Conservation (phyloP, 2,329 filamentous ascomycete species). For the Byssothecium circinans region DNA sequence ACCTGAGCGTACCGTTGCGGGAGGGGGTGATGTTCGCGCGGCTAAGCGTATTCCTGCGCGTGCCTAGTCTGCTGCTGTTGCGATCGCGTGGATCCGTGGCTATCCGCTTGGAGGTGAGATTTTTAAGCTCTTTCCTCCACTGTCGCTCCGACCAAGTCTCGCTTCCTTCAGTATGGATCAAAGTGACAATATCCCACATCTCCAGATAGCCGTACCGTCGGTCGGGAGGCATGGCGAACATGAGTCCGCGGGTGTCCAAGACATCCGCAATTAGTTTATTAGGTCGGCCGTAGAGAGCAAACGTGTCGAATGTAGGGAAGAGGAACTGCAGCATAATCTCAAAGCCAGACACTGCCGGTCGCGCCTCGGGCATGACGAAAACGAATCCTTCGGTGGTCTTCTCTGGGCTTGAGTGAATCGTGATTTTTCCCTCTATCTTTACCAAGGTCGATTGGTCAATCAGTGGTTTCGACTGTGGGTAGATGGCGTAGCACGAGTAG, state of each 20-base stretch:
- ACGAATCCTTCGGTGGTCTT: constrained; percentile 88
- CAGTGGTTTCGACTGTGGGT: constrained; percentile 89
- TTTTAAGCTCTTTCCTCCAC: constrained; percentile 88
- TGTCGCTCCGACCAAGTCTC: constrained; percentile 79
- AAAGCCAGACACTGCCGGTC: constrained; percentile 88
- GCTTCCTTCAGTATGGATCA: constrained; percentile 80
- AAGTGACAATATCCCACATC: constrained; percentile 75
- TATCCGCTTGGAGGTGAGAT: constrained; percentile 80
- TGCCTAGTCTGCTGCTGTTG: constrained; percentile 28
- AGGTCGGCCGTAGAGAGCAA: constrained; percentile 86
- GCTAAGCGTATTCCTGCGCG: constrained; percentile 49
- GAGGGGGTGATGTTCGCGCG: constrained; percentile 44
- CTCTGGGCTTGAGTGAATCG: constrained; percentile 77
- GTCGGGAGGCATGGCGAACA: constrained; percentile 96
- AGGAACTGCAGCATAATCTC: constrained; percentile 93
- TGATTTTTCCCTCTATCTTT: constrained; percentile 90
- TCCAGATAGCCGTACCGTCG: constrained; percentile 89
- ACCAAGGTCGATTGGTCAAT: constrained; percentile 93
- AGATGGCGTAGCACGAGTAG: constrained; percentile 91
- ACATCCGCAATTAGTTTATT: constrained; percentile 84
- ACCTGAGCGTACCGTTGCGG: constrained; percentile 40
- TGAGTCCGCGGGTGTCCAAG: constrained; percentile 82
- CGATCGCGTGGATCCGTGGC: constrained; percentile 47
- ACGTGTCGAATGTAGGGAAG: constrained; percentile 92
- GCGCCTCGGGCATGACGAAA: constrained; percentile 95